These are phyloP conservation scores for Hypoxylon crocopeplum DNA, from an alignment of 495 filamentous ascomycete species.

Conservation along the genomic window DNA sequence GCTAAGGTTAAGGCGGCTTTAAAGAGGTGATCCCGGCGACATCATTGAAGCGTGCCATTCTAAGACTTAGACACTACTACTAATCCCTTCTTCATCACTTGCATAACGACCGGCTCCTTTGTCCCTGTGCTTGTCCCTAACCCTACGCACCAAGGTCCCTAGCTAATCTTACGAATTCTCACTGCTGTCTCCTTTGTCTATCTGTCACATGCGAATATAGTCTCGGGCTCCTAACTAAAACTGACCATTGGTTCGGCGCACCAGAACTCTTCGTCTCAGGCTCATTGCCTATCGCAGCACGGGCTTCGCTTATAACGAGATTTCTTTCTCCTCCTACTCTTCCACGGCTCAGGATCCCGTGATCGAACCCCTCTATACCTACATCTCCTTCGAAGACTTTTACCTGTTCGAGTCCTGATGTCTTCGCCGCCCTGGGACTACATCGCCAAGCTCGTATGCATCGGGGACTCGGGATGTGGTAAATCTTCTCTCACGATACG, in stretches of 20 bases:
- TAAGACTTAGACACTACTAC: neutral
- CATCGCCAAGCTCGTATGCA: slow-evolving; percentile 97
- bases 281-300: neutral
- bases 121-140: neutral
- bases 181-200: neutral
- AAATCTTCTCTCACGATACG: slow-evolving; percentile 91
- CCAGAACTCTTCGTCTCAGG: slow-evolving; percentile 5
- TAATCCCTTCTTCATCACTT: neutral
- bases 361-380: slow-evolving; percentile 6
- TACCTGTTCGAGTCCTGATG: slow-evolving; percentile 40
- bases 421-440: slow-evolving; percentile 85
- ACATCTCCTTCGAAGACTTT: neutral
- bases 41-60: slow-evolving; percentile 21
- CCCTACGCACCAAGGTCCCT: neutral
- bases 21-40: slow-evolving; percentile 26
- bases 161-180: neutral
- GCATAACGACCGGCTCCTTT: neutral
- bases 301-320: neutral
- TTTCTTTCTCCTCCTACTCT: neutral
- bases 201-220: slow-evolving; percentile 12
- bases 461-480: slow-evolving; percentile 92
- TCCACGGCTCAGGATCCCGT: slow-evolving; percentile 1
- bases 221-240: neutral
- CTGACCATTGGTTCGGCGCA: slow-evolving; percentile 2
- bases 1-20: slow-evolving; percentile 5